Base-by-base conservation (phyloP, 768 basidiomycete species). In the Suillus plorans region DNA sequence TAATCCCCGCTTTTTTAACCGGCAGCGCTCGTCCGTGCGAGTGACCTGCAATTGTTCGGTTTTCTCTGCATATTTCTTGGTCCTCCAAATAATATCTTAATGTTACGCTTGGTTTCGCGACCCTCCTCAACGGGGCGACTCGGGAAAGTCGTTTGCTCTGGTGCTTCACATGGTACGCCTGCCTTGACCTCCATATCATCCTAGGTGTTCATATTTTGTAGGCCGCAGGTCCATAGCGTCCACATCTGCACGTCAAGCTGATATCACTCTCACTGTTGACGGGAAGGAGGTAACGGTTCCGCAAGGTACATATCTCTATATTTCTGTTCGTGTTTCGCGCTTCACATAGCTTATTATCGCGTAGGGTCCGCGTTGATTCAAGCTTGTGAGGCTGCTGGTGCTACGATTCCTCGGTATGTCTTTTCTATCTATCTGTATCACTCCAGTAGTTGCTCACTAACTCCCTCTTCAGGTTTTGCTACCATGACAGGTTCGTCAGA, bases 241-340 rank as follows among this genome's bases (percentile, higher is more conserved):
- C 45, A 85, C 89, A 2, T 84, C 90, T 20, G 76, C 82, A 64
- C 82, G 85, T 64, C 84, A 83, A 71, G 90, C 90, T 53, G 91
- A 94, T 69, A 90, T 98, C 69, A 97, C 95, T 39, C 80, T 99
- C 37, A 97, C 95, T 2, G 90, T 99, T 49, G 96, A 99, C 77
- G 97, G 97, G 68, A 97, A 96, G 79, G 91, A 95, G 80, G 95
- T 99, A 25, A 95, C 94, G 2, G 95, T 99, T 44, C 95, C 95
- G 34, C 95, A 97, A 82, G 97, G 96, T 92, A 64, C 55, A 66
- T 59, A n/a, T 55, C 55, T 57, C n/a, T 60, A 20, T n/a, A 34
- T 50, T 13, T 65, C 41, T n/a, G 39, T 42, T 55, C 39, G 41
- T 60, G 12, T 44, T 42, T 63, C 44, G 52, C 61, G 6, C 45